Conservation (phyloP, 768 basidiomycete species). For the Lepiota brunneoincarnata region DNA sequence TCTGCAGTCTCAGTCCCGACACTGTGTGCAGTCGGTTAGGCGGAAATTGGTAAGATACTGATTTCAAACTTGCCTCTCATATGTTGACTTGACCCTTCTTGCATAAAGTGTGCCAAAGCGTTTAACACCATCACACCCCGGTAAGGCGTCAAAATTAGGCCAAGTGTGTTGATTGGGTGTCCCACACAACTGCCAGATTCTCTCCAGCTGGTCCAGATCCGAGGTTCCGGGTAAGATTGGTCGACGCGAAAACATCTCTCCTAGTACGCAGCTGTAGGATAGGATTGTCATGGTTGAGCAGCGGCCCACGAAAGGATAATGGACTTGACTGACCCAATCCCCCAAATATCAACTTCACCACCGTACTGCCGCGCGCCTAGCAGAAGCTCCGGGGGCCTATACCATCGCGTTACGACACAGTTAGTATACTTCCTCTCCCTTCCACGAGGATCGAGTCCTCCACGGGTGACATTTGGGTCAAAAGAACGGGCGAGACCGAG, state of each 20-base stretch:
- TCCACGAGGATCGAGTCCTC: constrained; percentile 36
- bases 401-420: constrained; percentile 94
- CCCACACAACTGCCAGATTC: constrained; percentile 89
- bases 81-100: constrained; percentile 55
- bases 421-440: constrained; percentile 85
- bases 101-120: constrained; percentile 48
- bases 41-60: not conserved
- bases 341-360: constrained; percentile 96
- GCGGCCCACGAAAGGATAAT: not conserved
- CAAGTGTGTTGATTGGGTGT: constrained; percentile 80
- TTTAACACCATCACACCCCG: constrained; percentile 79
- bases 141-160: constrained; percentile 73
- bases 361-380: constrained; percentile 89
- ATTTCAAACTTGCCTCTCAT: constrained; percentile 50
- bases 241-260: constrained; percentile 87
- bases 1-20: constrained; percentile 75
- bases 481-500: constrained; percentile 92
- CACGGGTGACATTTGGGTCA: constrained; percentile 46
- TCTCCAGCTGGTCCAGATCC: constrained; percentile 89
- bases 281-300: not conserved
- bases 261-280: constrained; percentile 81
- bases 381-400: constrained; percentile 89
- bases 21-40: constrained; percentile 31
- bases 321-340: constrained; percentile 70
- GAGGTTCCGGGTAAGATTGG: constrained; percentile 87